phyloP scores from a whole-genome alignment of 345 rosid species.

The Acer yangbiense region DNA sequence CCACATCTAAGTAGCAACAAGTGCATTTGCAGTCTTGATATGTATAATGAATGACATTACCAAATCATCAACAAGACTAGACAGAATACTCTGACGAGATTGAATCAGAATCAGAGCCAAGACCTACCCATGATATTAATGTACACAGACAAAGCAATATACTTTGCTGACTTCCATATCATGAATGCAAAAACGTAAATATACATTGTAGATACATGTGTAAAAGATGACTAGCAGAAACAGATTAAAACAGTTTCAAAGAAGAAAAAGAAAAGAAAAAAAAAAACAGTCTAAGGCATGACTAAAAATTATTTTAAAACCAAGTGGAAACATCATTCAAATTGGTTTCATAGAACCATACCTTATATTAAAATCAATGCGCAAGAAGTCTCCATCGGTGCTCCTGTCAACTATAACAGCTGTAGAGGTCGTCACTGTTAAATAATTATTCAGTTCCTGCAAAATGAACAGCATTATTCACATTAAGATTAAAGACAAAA shows the following conservation, averaged over 20 bases:
- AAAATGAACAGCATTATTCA: constrained; percentile 23
- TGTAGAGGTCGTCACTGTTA: constrained; percentile 76
- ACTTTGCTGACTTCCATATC: not conserved
- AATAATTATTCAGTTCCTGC: constrained; percentile 86
- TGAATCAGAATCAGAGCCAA: not conserved
- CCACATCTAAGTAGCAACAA: not conserved
- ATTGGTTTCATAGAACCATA: constrained; percentile 24
- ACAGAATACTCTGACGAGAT: not conserved
- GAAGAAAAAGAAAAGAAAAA: no score
- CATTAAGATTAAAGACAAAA: not conserved
- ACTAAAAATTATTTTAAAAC: not conserved
- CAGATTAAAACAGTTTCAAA: not conserved
- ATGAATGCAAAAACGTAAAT: not conserved
- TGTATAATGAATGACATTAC: not conserved
- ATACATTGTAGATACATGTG: not conserved
- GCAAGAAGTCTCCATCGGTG: constrained; percentile 87
- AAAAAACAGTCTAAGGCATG: not conserved
- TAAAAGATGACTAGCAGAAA: not conserved
- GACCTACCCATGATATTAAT: not conserved
- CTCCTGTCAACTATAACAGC: constrained; percentile 89
- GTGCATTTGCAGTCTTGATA: not conserved
- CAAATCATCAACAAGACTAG: not conserved
- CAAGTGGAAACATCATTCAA: not conserved
- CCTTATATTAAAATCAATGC: constrained; percentile 94
- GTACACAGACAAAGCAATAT: not conserved